Percentiles rank a stretch among this genome's conserved stretches.
phyloP scores from a whole-genome alignment of 305 asterid genomes.

The Coffea humblotiana region DNA sequence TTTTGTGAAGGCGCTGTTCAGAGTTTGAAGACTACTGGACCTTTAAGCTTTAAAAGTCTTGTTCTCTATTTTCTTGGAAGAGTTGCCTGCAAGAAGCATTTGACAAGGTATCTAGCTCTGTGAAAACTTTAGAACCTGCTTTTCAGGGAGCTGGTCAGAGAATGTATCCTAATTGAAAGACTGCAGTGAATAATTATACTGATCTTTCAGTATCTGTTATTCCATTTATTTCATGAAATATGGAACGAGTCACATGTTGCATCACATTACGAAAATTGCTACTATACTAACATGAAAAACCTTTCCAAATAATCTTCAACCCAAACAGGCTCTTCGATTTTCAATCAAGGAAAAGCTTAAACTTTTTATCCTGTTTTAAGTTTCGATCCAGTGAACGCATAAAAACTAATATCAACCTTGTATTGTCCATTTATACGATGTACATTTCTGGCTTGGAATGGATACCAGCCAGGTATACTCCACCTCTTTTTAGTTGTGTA shows the following conservation, averaged over 20 bases:
- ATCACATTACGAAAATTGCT: too few species aligned
- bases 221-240: not conserved
- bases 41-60: constrained; percentile 16
- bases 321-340: not conserved
- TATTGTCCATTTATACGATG: constrained; percentile 47
- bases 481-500: constrained; percentile 11
- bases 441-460: constrained; percentile 97
- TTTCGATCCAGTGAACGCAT: not conserved
- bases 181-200: constrained; percentile 2
- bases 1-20: constrained; percentile 17
- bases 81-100: constrained; percentile 12
- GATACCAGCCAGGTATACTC: constrained; percentile 87
- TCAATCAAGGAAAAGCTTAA: not conserved
- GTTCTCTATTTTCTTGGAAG: constrained; percentile 15
- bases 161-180: constrained; percentile 36
- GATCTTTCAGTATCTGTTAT: not conserved
- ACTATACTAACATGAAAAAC: too few species aligned
- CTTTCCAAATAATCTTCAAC: too few species aligned
- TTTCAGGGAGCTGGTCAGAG: constrained; percentile 46
- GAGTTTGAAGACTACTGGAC: constrained; percentile 16
- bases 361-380: not conserved
- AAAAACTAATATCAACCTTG: not conserved
- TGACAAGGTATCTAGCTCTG: constrained; percentile 34
- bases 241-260: not conserved
- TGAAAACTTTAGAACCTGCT: constrained; percentile 47